Evolutionary conservation across 2,329 filamentous ascomycete genomes (phyloP).

Genomic region (Cladophialophora chaetospira): DNA sequence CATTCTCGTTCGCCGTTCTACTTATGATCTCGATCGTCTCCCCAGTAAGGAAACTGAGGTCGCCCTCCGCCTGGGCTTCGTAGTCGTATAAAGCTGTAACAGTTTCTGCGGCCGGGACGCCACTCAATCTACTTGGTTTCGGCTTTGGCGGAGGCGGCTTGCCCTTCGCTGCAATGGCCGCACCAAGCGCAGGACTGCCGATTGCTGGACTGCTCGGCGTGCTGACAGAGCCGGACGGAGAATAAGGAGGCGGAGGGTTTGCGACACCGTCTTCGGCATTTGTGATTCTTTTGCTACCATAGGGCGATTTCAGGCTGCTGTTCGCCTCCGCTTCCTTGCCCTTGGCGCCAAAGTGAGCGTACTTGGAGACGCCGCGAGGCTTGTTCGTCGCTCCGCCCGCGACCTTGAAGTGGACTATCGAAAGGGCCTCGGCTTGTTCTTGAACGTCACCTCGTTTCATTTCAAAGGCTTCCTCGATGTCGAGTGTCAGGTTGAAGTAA

Average conservation of each 20-base stretch:
- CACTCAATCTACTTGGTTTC: slow-evolving; percentile 75
- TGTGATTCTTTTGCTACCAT: slow-evolving; percentile 12
- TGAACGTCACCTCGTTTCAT: slow-evolving; percentile 86
- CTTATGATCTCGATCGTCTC: slow-evolving; percentile 87
- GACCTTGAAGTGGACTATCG: slow-evolving; percentile 89
- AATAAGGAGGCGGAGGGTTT: slow-evolving; percentile 72
- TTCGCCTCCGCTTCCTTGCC: slow-evolving; percentile 37
- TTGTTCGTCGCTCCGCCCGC: slow-evolving; percentile 61
- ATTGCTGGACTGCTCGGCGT: slow-evolving; percentile 47
- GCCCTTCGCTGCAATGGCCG: slow-evolving; percentile 56
- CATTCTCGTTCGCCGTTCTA: slow-evolving; percentile 86
- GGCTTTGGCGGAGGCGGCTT: slow-evolving; percentile 72
- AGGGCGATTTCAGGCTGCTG: slow-evolving; percentile 34
- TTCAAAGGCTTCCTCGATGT: slow-evolving; percentile 88
- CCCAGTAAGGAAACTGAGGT: slow-evolving; percentile 84
- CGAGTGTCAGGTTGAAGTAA: slow-evolving; percentile 90
- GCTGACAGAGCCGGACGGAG: slow-evolving; percentile 45
- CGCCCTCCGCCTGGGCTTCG: slow-evolving; percentile 90
- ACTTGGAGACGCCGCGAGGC: slow-evolving; percentile 34
- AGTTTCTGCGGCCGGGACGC: slow-evolving; percentile 67
- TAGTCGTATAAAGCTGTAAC: slow-evolving; percentile 95
- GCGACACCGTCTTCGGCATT: slow-evolving; percentile 50
- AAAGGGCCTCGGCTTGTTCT: slow-evolving; percentile 80
- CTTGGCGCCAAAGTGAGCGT: slow-evolving; percentile 33
- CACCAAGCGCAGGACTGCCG: slow-evolving; percentile 49